A percentile compares a stretch with the other conserved stretches of the same genome.
phyloP scores from a whole-genome alignment of 2,329 filamentous ascomycete genomes.

The Botrytis byssoidea region DNA sequence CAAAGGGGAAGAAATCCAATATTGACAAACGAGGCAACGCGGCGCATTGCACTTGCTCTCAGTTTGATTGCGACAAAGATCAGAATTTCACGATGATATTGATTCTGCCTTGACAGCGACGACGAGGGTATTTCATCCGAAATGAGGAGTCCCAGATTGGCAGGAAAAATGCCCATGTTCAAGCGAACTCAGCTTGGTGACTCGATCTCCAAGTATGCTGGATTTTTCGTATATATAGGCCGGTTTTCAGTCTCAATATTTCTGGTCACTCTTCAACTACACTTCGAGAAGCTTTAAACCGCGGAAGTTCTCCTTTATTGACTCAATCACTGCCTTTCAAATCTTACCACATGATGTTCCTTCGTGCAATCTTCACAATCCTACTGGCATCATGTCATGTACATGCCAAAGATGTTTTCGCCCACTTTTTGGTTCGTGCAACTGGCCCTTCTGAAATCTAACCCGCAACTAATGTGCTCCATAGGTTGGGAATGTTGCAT shows the following conservation, averaged over 20 bases:
- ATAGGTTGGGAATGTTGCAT: not conserved
- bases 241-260: not conserved
- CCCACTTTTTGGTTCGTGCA: conserved; percentile 3
- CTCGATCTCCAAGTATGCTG: not conserved
- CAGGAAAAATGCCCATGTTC: not conserved
- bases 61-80: not conserved
- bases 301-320: not conserved
- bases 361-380: not conserved
- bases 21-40: not conserved
- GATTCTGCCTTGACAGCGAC: conserved; percentile 1
- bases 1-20: not conserved
- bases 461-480: not conserved
- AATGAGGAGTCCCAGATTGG: no score
- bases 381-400: not conserved
- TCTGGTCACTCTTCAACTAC: not conserved
- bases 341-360: not conserved
- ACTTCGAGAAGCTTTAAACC: not conserved
- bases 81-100: not conserved
- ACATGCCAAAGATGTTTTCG: conserved; percentile 3
- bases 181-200: not conserved
- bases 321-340: not conserved
- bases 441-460: not conserved
- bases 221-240: not conserved
- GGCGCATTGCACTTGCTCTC: not conserved
- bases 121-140: not conserved